These are phyloP conservation scores for Aspergillus ochraceoroseus DNA, from an alignment of 2,329 filamentous ascomycete species.

Conservation along the genomic window DNA sequence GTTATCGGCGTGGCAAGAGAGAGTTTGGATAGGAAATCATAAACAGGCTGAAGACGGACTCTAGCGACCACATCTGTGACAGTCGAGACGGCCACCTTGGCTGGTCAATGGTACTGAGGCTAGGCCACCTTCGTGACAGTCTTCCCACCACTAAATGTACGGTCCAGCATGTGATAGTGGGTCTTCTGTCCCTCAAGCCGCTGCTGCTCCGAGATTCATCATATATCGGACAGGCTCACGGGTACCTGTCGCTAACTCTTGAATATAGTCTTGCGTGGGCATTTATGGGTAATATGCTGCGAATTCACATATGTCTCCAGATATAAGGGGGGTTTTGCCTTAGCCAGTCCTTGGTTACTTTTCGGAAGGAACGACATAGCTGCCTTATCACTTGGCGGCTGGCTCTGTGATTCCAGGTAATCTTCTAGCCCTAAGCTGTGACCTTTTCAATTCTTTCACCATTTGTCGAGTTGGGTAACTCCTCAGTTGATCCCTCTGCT, in stretches of 20 bases:
- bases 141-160: background rate
- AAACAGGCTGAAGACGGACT: constrained; percentile 4
- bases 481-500: constrained; percentile 11
- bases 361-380: background rate
- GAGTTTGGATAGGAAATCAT: constrained; percentile 4
- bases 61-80: background rate
- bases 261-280: constrained; percentile 7
- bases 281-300: no score
- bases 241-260: no score
- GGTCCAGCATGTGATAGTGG: constrained; percentile 36
- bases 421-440: constrained; percentile 1
- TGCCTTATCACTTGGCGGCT: constrained; percentile 3
- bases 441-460: constrained; percentile 2
- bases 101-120: constrained; percentile 5
- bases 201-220: background rate
- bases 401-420: constrained; percentile 2
- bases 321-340: background rate
- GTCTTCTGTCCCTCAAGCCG: constrained; percentile 19
- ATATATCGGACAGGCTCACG: no score
- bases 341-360: background rate
- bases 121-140: constrained; percentile 3
- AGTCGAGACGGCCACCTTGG: constrained; percentile 5
- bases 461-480: constrained; percentile 1
- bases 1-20: constrained; percentile 14
- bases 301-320: no score